Evolutionary conservation across 805 yeast genomes (phyloP), one percentile per base, ranked within the genome.

Genomic region (Yamadazyma tumulicola): DNA sequence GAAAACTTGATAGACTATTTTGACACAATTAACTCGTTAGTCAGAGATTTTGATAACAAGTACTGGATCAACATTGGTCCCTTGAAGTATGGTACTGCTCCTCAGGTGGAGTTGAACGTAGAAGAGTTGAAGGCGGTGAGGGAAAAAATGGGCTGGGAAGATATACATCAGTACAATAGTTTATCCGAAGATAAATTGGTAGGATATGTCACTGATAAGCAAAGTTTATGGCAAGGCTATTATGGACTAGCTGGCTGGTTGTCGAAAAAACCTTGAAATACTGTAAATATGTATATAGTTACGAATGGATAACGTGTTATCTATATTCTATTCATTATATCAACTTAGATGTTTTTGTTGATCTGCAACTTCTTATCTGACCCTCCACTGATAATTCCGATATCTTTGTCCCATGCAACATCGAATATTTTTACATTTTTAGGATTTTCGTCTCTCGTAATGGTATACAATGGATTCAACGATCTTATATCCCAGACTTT

Each of bases 401-500:
- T 75, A 38, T 75, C 75, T 20, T 56, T 54, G 47, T 81, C 81
- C 97, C 97, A 93, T 48, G 76, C 81, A 33, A 87, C 91, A 20
- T 85, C 86, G 55, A 88, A 86, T 15, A 91, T 89, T 54, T 89
- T 87, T 31, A 73, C 67, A 43, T 64, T 67, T 19, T 49, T 44
- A 20, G 61, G 64, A 8, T 63, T 64, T 12, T 74, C 69, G 51
- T 86, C 83, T 58, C 97, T 77, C 11, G 83, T 75, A 31, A 93
- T 77, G 5, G 94, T 85, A 58, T 84, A 87, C 65, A 93, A 67
- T 9, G 93, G 73, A 49, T 79, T 75, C 44, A 80, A 83, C 4
- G 96, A 83, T 53, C 98, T 79, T 7, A 91, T 75, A 59, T 91
- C 98, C 98, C 98, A 93, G 14, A 93, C 83, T 52, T 88, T 81